Evolutionary conservation across 352 stramenopile genomes (phyloP).

Genomic region (Globisporangium lucens): DNA sequence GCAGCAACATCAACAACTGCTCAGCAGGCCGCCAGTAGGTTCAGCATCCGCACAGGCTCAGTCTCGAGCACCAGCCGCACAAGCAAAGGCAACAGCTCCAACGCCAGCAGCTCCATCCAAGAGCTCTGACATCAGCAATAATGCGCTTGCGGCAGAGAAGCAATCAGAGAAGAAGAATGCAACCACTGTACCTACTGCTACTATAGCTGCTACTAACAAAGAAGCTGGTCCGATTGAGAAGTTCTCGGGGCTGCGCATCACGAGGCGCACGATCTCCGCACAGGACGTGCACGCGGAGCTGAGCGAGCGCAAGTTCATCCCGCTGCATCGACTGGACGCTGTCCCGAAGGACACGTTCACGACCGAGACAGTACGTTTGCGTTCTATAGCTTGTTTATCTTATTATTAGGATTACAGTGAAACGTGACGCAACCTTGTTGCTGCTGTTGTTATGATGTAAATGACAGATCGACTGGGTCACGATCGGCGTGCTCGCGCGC

Average conservation of each 20-base stretch:
- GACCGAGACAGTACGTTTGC: slow-evolving; percentile 36
- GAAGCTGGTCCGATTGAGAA: slow-evolving; percentile 24
- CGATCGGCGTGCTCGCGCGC: slow-evolving; percentile 67
- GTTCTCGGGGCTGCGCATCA: slow-evolving; percentile 66
- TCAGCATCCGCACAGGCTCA: neutral
- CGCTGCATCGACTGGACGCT: slow-evolving; percentile 53
- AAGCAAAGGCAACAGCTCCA: neutral
- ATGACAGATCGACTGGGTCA: slow-evolving; percentile 70
- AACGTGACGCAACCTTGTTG: neutral
- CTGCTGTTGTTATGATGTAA: neutral
- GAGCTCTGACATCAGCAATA: neutral
- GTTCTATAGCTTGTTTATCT: neutral
- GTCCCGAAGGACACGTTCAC: slow-evolving; percentile 51
- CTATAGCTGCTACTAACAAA: slow-evolving; percentile 16
- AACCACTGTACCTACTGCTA: slow-evolving; percentile 8
- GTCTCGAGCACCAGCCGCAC: neutral
- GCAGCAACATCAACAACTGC: slow-evolving; percentile 2
- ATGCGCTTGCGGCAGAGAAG: neutral
- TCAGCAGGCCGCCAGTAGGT: neutral
- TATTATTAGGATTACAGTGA: neutral
- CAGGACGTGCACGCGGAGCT: slow-evolving; percentile 55
- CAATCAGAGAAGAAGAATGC: neutral
- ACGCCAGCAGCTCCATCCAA: neutral
- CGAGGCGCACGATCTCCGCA: slow-evolving; percentile 43
- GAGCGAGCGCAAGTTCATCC: slow-evolving; percentile 64